phyloP scores from a whole-genome alignment of 1,284 basidiomycete species.

The Pisolithus thermaeus region DNA sequence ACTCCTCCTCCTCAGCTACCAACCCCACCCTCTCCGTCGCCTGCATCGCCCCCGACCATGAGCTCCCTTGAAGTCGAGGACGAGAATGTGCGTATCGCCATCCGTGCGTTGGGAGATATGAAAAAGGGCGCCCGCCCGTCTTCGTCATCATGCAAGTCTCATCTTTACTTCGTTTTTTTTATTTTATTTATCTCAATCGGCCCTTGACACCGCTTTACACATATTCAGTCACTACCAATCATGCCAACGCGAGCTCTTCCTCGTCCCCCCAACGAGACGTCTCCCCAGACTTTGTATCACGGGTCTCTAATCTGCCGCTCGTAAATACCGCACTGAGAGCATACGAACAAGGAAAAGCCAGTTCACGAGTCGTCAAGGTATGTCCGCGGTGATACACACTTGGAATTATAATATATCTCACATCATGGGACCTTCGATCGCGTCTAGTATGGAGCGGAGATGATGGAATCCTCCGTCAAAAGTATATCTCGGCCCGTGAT shows the following conservation, averaged over 20 bases:
- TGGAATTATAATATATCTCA: background rate
- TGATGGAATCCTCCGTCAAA: constrained; percentile 83
- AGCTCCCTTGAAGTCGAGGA: constrained; percentile 26
- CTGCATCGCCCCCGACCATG: constrained; percentile 1
- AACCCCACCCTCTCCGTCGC: background rate
- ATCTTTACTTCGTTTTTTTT: background rate
- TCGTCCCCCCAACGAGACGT: background rate
- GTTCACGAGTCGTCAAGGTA: constrained; percentile 47
- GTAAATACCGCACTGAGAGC: constrained; percentile 43
- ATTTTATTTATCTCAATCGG: background rate
- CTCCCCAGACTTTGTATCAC: constrained; percentile 35
- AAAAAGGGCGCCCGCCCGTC: constrained; percentile 15
- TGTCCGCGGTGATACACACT: background rate
- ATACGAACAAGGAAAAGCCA: constrained; percentile 47
- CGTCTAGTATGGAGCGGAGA: constrained; percentile 75
- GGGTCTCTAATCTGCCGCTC: constrained; percentile 40
- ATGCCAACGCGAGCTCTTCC: background rate
- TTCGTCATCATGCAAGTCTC: constrained; percentile 9
- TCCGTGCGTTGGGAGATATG: constrained; percentile 35
- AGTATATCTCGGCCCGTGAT: constrained; percentile 83
- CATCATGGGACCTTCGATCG: constrained; percentile 1
- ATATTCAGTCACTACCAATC: constrained; percentile 1
- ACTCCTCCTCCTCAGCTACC: background rate
- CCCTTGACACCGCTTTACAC: background rate
- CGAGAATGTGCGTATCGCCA: constrained; percentile 37